Evolutionary conservation across 805 yeast species (phyloP).

Genomic region (Alloascoidea africana): DNA sequence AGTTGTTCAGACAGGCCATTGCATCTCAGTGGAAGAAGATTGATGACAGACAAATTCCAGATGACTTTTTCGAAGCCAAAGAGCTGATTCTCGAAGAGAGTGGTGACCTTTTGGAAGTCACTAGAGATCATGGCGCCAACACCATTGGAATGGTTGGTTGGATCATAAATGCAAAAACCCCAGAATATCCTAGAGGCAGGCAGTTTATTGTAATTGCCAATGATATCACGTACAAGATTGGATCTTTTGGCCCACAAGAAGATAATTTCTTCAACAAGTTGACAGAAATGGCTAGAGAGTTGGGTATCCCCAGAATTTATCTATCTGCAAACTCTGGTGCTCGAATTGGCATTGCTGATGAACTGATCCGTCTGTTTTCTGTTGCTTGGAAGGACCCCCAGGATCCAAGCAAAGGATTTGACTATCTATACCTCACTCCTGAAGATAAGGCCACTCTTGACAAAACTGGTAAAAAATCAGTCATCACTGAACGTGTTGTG

Average conservation of each 20-base stretch:
- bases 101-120: constrained; percentile 70
- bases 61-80: constrained; percentile 59
- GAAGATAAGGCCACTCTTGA: constrained; percentile 32
- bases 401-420: constrained; percentile 75
- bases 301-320: constrained; percentile 91
- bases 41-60: constrained; percentile 25
- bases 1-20: constrained; percentile 88
- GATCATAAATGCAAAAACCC: constrained; percentile 80
- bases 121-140: constrained; percentile 94
- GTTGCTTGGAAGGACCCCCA: constrained; percentile 83
- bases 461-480: constrained; percentile 24
- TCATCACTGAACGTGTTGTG: constrained; percentile 63
- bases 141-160: constrained; percentile 97
- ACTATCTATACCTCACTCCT: constrained; percentile 67
- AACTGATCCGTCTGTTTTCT: constrained; percentile 72
- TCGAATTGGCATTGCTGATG: constrained; percentile 96
- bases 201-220: constrained; percentile 86
- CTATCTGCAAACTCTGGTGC: constrained; percentile 99
- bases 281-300: constrained; percentile 78
- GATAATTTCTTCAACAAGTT: constrained; percentile 85
- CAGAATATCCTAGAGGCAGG: constrained; percentile 95
- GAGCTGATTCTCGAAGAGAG: constrained; percentile 71
- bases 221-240: constrained; percentile 95
- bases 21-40: constrained; percentile 60
- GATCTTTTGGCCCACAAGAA: constrained; percentile 96